phyloP scores from a whole-genome alignment of 371 early-diverging fungal species.

The Lichtheimia corymbifera region DNA sequence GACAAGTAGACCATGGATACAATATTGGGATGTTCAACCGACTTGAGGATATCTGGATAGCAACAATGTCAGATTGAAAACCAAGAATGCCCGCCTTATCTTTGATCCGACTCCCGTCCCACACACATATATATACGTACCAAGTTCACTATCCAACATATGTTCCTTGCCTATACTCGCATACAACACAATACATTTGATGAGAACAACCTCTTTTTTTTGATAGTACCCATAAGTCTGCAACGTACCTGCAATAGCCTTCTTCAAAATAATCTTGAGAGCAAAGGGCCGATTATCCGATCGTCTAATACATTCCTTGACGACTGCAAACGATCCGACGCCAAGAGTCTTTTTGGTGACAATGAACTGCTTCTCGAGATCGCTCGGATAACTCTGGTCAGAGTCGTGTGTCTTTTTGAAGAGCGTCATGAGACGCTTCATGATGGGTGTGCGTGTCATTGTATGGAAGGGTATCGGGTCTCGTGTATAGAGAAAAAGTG shows the following conservation, averaged over 20 bases:
- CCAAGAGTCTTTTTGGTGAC: constrained; percentile 60
- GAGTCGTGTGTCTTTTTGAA: constrained; percentile 51
- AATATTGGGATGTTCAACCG: constrained; percentile 80
- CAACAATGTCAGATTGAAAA: background rate
- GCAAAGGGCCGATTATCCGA: constrained; percentile 66
- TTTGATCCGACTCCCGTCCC: too few species aligned
- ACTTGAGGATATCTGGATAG: constrained; percentile 64
- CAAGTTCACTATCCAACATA: constrained; percentile 85
- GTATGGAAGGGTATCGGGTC: background rate
- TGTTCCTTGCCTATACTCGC: constrained; percentile 64
- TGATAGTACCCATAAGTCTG: background rate
- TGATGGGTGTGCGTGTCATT: constrained; percentile 40
- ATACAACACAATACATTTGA: background rate
- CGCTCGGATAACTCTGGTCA: constrained; percentile 5
- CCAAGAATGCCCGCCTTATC: too few species aligned
- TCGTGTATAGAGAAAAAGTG: background rate
- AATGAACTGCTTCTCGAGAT: constrained; percentile 28
- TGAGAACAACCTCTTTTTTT: too few species aligned
- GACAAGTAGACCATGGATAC: constrained; percentile 79
- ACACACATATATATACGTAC: constrained; percentile 15
- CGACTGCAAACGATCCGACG: constrained; percentile 84
- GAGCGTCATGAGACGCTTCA: constrained; percentile 48
- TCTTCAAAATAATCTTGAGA: constrained; percentile 84
- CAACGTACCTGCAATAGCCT: constrained; percentile 53
- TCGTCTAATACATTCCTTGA: constrained; percentile 67